Conservation (phyloP, 257 asterid species). For the Cynanchum wilfordii region DNA sequence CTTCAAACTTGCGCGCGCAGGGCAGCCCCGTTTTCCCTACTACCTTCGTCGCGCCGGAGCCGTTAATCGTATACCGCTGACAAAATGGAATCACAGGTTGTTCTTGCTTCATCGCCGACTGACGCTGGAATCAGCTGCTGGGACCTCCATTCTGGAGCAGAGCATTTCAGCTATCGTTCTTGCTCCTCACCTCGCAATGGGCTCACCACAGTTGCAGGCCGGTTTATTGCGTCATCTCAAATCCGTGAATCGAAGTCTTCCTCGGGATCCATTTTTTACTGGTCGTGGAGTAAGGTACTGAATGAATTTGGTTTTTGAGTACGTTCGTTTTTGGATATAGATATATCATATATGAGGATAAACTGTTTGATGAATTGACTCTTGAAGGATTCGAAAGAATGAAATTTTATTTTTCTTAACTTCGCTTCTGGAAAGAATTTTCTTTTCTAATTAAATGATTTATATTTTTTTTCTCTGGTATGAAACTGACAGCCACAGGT, state of each 20-base stretch:
- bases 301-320: background rate
- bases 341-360: background rate
- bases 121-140: constrained; percentile 89
- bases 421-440: background rate
- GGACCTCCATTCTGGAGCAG: constrained; percentile 78
- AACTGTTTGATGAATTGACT: constrained; percentile 26
- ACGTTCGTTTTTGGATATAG: background rate
- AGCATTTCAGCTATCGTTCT: constrained; percentile 53
- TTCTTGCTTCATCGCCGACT: constrained; percentile 78
- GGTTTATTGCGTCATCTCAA: constrained; percentile 78
- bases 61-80: background rate
- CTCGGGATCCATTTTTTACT: constrained; percentile 63
- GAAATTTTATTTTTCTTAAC: background rate
- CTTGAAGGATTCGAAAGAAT: constrained; percentile 1
- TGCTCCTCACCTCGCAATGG: constrained; percentile 84
- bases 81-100: constrained; percentile 52
- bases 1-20: constrained; percentile 18
- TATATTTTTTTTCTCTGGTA: background rate
- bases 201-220: constrained; percentile 59
- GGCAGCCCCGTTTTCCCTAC: background rate
- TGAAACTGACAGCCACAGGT: constrained; percentile 63
- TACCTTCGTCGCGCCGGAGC: background rate
- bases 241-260: constrained; percentile 59
- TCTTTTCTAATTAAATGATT: background rate
- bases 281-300: constrained; percentile 87